phyloP scores from a whole-genome alignment of 805 yeast species.

The Yamadazyma scolyti region DNA sequence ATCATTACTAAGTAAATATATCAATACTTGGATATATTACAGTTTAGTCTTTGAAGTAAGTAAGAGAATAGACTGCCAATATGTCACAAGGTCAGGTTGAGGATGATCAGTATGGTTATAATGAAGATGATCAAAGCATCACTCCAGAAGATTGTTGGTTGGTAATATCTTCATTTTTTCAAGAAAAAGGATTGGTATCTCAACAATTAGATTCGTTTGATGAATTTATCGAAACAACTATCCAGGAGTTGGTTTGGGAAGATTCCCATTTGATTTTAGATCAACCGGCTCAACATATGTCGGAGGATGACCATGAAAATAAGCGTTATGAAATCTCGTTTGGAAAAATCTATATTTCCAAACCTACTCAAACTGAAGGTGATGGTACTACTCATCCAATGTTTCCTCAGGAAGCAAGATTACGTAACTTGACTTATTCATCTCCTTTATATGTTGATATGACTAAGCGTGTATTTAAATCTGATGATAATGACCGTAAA shows the following conservation, averaged over 20 bases:
- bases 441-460: constrained; percentile 96
- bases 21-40: too few relatives aligned
- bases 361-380: constrained; percentile 98
- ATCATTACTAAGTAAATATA: too few relatives aligned
- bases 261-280: constrained; percentile 91
- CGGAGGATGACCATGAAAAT: constrained; percentile 84
- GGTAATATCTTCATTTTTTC: constrained; percentile 92
- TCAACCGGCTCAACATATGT: constrained; percentile 96
- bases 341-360: constrained; percentile 93
- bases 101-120: constrained; percentile 69
- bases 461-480: constrained; percentile 82
- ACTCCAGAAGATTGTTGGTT: constrained; percentile 99
- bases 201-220: constrained; percentile 98
- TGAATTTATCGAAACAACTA: constrained; percentile 93
- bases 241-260: constrained; percentile 95
- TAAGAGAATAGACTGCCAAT: too few relatives aligned
- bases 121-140: constrained; percentile 58
- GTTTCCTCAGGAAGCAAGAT: constrained; percentile 97
- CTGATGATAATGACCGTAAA: constrained; percentile 58
- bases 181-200: constrained; percentile 93
- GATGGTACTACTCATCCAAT: constrained; percentile 99
- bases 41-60: too few relatives aligned
- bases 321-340: constrained; percentile 95
- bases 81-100: constrained; percentile 12
- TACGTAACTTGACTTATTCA: constrained; percentile 93